These are phyloP conservation scores for Chytridium lagenaria DNA, from an alignment of 371 early-diverging fungal genomes.

Conservation along the genomic window DNA sequence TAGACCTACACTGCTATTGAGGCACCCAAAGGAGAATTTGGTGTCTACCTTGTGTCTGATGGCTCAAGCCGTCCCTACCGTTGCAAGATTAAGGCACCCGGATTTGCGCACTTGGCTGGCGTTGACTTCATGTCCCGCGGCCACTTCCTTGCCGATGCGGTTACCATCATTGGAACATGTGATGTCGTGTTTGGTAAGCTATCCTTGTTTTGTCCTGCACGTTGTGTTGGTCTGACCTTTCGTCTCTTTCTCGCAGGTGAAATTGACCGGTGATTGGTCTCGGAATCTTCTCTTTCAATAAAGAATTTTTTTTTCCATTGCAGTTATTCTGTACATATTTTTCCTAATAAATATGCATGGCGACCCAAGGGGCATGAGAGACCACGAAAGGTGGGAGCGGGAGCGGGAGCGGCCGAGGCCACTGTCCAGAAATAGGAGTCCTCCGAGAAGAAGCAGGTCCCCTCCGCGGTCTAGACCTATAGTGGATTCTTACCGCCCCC, in stretches of 20 bases:
- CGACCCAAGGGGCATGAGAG: not conserved
- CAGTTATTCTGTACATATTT: not conserved
- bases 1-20: conserved; percentile 95
- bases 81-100: conserved; percentile 98
- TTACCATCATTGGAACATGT: conserved; percentile 89
- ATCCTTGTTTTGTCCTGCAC: conserved; percentile 1
- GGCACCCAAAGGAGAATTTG: conserved; percentile 98
- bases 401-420: not conserved
- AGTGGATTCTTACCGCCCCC: conserved; percentile 1
- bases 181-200: conserved; percentile 93
- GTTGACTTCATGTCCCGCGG: conserved; percentile 88
- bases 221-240: not conserved
- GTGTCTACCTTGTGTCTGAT: conserved; percentile 87
- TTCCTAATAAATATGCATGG: not conserved
- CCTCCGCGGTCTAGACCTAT: no score
- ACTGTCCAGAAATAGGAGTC: not conserved
- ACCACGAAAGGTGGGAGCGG: not conserved
- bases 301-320: not conserved
- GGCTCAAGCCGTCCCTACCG: conserved; percentile 95
- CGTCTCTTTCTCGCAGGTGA: conserved; percentile 20
- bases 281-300: not conserved
- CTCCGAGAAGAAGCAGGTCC: not conserved
- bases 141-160: conserved; percentile 94
- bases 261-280: conserved; percentile 32
- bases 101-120: conserved; percentile 92